Conservation (phyloP, 2,329 filamentous ascomycete genomes). For the Nothopassalora personata region DNA sequence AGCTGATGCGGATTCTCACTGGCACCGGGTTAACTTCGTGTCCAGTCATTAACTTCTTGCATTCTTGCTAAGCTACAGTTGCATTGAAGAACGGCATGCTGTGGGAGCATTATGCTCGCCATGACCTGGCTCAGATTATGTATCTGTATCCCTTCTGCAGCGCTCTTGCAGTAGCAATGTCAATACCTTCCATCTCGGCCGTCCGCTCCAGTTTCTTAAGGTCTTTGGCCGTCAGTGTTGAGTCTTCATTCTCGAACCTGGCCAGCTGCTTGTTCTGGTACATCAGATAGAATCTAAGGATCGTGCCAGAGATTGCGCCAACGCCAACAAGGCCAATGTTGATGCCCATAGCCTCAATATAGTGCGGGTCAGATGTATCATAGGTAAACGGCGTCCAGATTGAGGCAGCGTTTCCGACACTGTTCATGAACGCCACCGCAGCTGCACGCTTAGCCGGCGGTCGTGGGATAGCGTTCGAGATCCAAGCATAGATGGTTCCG, state of each 20-base stretch:
- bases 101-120: background rate
- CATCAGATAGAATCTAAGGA: constrained; percentile 28
- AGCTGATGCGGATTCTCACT: background rate
- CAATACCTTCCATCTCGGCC: constrained; percentile 49
- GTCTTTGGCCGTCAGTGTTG: constrained; percentile 44
- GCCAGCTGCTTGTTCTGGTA: constrained; percentile 48
- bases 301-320: constrained; percentile 26
- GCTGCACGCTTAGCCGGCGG: constrained; percentile 70
- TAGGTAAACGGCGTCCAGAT: constrained; percentile 53
- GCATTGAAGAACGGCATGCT: background rate
- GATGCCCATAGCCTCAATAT: constrained; percentile 32
- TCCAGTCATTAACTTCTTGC: background rate
- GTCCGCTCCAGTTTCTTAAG: constrained; percentile 45
- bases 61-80: background rate
- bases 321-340: constrained; percentile 29
- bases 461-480: constrained; percentile 67
- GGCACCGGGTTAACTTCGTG: background rate
- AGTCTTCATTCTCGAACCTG: constrained; percentile 46
- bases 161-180: constrained; percentile 44
- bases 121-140: constrained; percentile 24
- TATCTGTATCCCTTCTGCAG: constrained; percentile 54
- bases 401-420: constrained; percentile 60
- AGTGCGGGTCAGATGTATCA: constrained; percentile 23
- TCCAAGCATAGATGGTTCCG: constrained; percentile 64
- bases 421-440: constrained; percentile 71